Evolutionary conservation across 257 asterid genomes (phyloP), one percentile per base, ranked within the genome.

Genomic region (Agastache rugosa): DNA sequence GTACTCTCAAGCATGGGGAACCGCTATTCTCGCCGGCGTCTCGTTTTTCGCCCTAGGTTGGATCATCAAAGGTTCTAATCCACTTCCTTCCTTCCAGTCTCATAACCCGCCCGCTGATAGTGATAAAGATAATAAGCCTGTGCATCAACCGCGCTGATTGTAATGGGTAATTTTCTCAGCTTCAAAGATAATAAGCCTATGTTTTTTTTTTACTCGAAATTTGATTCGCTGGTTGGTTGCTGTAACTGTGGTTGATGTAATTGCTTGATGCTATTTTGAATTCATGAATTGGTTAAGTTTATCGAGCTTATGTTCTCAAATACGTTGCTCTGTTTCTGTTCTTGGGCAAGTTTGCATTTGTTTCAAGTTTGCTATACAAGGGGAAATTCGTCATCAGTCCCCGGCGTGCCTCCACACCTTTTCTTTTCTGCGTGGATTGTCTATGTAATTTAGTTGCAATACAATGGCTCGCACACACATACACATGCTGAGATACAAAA

Each of bases 1-100:
- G 98, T 93, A 91, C 74, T 86, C 97, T 17, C 96, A 87, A 29
- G 97, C 98, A 31, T 93, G 98, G 98, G 98, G 98, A 75, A 85
- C 97, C 37, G 97, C 98, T 37, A 93, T 91, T 47, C 90, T 93
- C 16, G 98, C 98, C 14, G 98, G 97, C 1, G 61, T 82, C 15
- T 90, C 97, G 29, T 90, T 91, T 81, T 93, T 88, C 76, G 97
- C 96, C 19, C 93, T 91, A 64, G 98, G 98, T 64, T 93, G 98
- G 98, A 23, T 81, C 48, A 86, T 91, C 79, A 90, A 91, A 78
- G 98, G 98, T 74, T 75, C 87, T 27, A 91, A 93, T 82, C 98
- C 98, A 17, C 77, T 93, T 23, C 90, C 87, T 42, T 89, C 98
- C 75, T 83, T 87, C 56, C 75, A 76, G 31, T 69, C 78, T 9